Conservation (phyloP, 345 rosid species). For the Moricandia arvensis region DNA sequence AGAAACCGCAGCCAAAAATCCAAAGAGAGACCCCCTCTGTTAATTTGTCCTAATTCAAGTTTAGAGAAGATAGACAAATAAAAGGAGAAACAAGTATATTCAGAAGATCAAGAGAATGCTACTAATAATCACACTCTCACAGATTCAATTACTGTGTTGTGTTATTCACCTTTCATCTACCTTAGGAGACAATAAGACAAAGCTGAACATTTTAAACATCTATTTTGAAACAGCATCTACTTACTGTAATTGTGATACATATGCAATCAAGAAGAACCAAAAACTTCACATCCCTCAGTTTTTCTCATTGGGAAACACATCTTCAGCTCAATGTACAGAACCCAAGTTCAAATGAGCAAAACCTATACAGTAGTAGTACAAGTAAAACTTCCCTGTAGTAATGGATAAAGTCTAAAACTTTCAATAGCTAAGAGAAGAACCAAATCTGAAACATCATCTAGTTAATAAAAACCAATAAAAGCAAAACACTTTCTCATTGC, state of each 20-base stretch:
- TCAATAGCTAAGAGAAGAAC: background rate
- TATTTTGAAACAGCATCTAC: background rate
- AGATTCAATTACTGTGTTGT: no score
- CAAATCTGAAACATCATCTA: background rate
- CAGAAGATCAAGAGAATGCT: no score
- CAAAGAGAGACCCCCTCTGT: no score
- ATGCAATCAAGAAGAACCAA: background rate
- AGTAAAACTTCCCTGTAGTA: background rate
- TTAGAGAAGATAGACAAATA: no score
- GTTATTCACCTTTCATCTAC: no score
- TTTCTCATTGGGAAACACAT: background rate
- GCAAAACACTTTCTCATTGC: background rate
- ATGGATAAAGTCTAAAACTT: background rate
- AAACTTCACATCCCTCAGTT: background rate
- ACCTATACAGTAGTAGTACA: background rate
- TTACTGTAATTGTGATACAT: background rate
- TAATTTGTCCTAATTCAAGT: no score
- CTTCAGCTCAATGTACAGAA: no score
- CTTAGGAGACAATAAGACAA: no score
- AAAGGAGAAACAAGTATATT: no score
- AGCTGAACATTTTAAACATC: background rate
- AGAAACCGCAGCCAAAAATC: no score
- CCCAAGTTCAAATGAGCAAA: no score
- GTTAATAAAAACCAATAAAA: background rate
- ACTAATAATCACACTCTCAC: no score